Evolutionary conservation across 352 stramenopile species (phyloP).

Genomic region (Phytopythium kandeliae): DNA sequence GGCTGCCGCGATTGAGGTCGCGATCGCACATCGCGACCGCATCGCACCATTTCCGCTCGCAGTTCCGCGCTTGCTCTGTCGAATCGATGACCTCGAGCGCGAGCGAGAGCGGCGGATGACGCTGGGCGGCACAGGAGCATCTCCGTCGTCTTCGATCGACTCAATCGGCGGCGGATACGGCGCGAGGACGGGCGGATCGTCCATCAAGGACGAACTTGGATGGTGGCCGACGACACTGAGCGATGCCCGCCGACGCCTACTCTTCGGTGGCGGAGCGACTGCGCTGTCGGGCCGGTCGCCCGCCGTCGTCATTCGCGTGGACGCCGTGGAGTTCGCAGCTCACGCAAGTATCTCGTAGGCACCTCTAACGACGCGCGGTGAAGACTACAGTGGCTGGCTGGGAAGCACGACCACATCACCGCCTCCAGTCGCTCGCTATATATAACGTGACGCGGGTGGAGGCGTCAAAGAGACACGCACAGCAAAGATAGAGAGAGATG

Average conservation of each 20-base stretch:
- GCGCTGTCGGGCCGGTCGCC: slow-evolving; percentile 2
- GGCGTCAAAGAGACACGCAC: background rate
- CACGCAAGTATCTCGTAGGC: too few species aligned
- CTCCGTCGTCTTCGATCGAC: background rate
- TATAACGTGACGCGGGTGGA: background rate
- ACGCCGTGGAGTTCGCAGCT: background rate
- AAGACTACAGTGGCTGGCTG: too few species aligned
- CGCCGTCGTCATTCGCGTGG: background rate
- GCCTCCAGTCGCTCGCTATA: too few species aligned
- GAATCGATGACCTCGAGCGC: background rate
- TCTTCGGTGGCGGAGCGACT: background rate
- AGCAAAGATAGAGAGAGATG: slow-evolving; percentile 1
- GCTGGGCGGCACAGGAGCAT: background rate
- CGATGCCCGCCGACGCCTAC: background rate
- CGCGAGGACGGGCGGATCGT: background rate
- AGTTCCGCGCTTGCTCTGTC: background rate
- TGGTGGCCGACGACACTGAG: background rate
- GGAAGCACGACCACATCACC: too few species aligned
- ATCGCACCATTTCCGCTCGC: background rate
- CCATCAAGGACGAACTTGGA: background rate
- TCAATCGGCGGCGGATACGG: background rate
- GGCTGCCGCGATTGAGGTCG: background rate
- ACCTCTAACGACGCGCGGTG: background rate
- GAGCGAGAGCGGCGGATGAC: background rate
- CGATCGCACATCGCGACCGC: background rate